Evolutionary conservation across 257 asterid species (phyloP).

Genomic region (Solanum neorickii): DNA sequence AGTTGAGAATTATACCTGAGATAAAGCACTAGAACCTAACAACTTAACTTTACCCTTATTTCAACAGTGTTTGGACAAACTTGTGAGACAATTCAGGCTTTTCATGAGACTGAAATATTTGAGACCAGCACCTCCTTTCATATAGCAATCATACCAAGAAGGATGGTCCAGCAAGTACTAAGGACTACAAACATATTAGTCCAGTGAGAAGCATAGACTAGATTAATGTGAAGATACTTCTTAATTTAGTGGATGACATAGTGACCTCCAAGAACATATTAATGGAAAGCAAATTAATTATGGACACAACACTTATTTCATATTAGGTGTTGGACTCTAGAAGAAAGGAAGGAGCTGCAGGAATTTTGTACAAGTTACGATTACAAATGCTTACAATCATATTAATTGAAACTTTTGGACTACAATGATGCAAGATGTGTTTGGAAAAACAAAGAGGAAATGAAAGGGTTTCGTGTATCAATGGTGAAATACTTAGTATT

Average conservation of each 20-base stretch:
- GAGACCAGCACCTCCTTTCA: not conserved
- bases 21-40: not conserved
- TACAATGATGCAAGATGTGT: not conserved
- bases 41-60: not conserved
- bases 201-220: not conserved
- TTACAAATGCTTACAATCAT: not conserved
- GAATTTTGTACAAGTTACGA: not conserved
- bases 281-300: not conserved
- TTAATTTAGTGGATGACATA: not conserved
- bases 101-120: not conserved
- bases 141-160: not conserved
- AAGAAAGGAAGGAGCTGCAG: not conserved
- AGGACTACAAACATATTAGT: not conserved
- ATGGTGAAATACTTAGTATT: not conserved
- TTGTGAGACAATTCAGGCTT: not conserved
- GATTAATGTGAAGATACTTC: not conserved
- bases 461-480: not conserved
- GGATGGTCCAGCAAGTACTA: not conserved
- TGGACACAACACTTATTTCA: not conserved
- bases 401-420: not conserved
- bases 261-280: not conserved
- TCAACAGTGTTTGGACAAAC: not conserved
- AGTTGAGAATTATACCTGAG: not conserved
- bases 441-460: not conserved
- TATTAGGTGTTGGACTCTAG: not conserved